Evolutionary conservation across 306 rosid species (phyloP).

Genomic region (Dalbergia cochinchinensis): DNA sequence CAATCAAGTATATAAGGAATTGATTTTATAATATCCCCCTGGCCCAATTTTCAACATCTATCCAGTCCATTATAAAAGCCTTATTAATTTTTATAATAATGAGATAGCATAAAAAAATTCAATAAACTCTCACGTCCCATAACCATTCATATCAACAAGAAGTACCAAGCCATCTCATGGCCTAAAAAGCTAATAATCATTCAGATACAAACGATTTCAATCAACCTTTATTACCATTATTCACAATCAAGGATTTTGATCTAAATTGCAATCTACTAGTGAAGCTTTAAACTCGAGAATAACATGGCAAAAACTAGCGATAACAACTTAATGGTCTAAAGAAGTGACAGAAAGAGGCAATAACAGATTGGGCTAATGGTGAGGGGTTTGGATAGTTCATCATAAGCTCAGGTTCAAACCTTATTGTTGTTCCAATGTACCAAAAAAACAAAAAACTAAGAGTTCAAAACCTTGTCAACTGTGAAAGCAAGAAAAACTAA

Average conservation of each 20-base stretch:
- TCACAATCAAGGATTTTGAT: not conserved
- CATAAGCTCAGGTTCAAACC: too few species aligned
- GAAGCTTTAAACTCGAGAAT: constrained; percentile 19
- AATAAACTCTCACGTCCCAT: not conserved
- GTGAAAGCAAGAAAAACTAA: not conserved
- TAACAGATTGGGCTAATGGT: too few species aligned
- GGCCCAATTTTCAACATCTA: not conserved
- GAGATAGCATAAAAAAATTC: not conserved
- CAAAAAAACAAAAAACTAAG: not conserved
- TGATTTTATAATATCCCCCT: not conserved
- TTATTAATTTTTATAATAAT: not conserved
- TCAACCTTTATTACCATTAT: not conserved
- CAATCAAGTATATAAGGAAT: constrained; percentile 17
- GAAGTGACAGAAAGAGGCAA: not conserved
- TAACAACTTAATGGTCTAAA: not conserved
- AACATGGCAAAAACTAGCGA: not conserved
- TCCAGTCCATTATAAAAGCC: not conserved
- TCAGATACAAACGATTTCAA: not conserved
- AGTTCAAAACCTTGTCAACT: constrained; percentile 18
- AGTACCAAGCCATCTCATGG: not conserved
- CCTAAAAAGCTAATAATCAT: not conserved
- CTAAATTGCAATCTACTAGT: not conserved
- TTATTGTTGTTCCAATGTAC: too few species aligned
- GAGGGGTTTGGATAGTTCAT: too few species aligned
- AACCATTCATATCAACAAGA: constrained; percentile 1